These are phyloP conservation scores for Fraxinus greggii DNA, from an alignment of 305 asterid species.

Conservation along the genomic window DNA sequence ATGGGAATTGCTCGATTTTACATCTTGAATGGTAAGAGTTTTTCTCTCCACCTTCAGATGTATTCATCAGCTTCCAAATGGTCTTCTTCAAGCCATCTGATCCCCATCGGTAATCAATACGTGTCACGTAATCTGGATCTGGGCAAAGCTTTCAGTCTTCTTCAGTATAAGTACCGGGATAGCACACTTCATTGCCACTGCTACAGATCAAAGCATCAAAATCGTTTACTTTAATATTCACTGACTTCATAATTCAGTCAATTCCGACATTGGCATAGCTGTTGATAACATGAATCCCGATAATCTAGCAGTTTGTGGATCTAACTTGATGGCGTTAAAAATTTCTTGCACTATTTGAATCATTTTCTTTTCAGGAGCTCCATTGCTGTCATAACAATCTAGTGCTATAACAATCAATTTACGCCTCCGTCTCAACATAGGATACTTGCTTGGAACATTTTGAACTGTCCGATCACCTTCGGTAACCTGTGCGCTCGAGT, in stretches of 20 bases:
- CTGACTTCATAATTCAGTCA: constrained; percentile 55
- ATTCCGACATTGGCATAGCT: constrained; percentile 62
- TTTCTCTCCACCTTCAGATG: constrained; percentile 40
- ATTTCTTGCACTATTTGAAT: constrained; percentile 47
- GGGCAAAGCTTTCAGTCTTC: constrained; percentile 54
- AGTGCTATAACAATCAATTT: constrained; percentile 64
- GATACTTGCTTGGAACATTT: constrained; percentile 55
- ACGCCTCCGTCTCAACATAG: constrained; percentile 62
- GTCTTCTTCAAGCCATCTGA: constrained; percentile 72
- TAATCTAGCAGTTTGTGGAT: constrained; percentile 46
- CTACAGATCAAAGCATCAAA: constrained; percentile 84
- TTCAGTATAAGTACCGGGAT: constrained; percentile 52
- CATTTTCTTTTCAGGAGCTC: constrained; percentile 63
- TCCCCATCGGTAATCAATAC: constrained; percentile 86
- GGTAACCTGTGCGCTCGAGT: constrained; percentile 29
- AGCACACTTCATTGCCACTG: constrained; percentile 78
- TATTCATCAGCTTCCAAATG: constrained; percentile 69
- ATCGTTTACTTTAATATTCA: constrained; percentile 49
- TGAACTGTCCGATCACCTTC: constrained; percentile 35
- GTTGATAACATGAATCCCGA: constrained; percentile 74
- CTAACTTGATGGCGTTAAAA: constrained; percentile 56
- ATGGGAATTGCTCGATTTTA: constrained; percentile 61
- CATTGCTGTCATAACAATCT: constrained; percentile 65
- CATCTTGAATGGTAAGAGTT: constrained; percentile 43
- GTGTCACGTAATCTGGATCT: constrained; percentile 69